Evolutionary conservation across 495 filamentous ascomycete genomes (phyloP).

Genomic region (Sporormia fimetaria): DNA sequence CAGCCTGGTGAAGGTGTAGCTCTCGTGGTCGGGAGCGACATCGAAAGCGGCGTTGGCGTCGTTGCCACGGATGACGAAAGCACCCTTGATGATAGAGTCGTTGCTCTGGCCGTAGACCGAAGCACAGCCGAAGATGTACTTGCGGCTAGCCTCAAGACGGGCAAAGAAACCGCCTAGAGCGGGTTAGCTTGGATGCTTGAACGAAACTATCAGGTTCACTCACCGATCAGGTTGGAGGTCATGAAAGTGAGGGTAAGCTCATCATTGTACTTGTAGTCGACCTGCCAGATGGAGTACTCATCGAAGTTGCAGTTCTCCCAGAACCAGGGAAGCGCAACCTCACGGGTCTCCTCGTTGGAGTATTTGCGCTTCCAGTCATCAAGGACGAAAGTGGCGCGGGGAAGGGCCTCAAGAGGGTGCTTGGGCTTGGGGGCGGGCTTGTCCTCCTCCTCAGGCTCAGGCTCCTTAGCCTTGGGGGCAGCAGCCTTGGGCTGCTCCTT

Average conservation of each 20-base stretch:
- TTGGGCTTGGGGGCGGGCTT: slow-evolving; percentile 76
- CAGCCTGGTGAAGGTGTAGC: slow-evolving; percentile 90
- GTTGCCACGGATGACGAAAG: slow-evolving; percentile 87
- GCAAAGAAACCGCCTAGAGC: slow-evolving; percentile 76
- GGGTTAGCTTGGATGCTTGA: slow-evolving; percentile 11
- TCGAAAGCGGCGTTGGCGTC: slow-evolving; percentile 79
- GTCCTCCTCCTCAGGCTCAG: slow-evolving; percentile 56
- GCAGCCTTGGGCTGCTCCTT: slow-evolving; percentile 49
- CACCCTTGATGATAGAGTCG: slow-evolving; percentile 78
- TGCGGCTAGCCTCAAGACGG: slow-evolving; percentile 94
- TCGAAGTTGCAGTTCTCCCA: slow-evolving; percentile 87
- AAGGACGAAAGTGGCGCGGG: slow-evolving; percentile 64
- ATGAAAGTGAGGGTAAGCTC: slow-evolving; percentile 97
- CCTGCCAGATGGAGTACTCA: slow-evolving; percentile 88
- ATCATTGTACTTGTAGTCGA: slow-evolving; percentile 95
- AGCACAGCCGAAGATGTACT: slow-evolving; percentile 91
- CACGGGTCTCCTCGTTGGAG: slow-evolving; percentile 87
- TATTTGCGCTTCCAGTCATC: slow-evolving; percentile 99
- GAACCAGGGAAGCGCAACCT: slow-evolving; percentile 86
- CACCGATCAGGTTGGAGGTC: slow-evolving; percentile 86
- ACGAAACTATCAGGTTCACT: slow-evolving; percentile 9
- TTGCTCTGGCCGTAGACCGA: slow-evolving; percentile 81
- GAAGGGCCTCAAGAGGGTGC: slow-evolving; percentile 85
- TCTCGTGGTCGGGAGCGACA: slow-evolving; percentile 94
- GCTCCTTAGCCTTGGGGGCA: slow-evolving; percentile 26